These are phyloP conservation scores for Claviceps pusilla DNA, from an alignment of 2,329 filamentous ascomycete genomes.

Conservation along the genomic window DNA sequence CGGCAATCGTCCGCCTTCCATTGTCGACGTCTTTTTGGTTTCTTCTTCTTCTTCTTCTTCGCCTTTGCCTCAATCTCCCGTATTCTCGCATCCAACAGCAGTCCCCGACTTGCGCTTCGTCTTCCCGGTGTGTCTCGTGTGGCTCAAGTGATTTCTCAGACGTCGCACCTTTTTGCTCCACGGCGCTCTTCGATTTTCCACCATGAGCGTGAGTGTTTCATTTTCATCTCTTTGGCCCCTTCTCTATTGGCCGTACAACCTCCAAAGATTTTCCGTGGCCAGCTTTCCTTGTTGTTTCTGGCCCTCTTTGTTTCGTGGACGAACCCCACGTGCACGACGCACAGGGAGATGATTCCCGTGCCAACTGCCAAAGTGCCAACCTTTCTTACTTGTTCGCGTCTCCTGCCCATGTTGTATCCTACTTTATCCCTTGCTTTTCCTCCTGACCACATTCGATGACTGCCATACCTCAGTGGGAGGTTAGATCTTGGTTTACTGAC, in stretches of 20 bases:
- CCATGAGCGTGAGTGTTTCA: constrained; percentile 17
- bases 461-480: background rate
- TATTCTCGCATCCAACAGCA: background rate
- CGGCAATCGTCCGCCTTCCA: background rate
- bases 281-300: background rate
- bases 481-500: constrained; percentile 13
- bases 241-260: constrained; percentile 11
- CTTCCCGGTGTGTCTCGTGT: background rate
- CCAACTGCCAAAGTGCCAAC: no score
- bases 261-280: background rate
- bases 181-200: constrained; percentile 6
- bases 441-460: background rate
- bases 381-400: background rate
- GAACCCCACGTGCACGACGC: background rate
- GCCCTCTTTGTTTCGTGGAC: background rate
- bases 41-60: no score
- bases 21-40: background rate
- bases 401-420: background rate
- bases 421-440: background rate
- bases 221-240: constrained; percentile 10
- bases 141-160: background rate
- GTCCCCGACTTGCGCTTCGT: background rate
- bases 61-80: background rate
- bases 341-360: no score
- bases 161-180: background rate